Evolutionary conservation across 1,284 basidiomycete genomes (phyloP).

Genomic region (Xerocomus alliaceus): DNA sequence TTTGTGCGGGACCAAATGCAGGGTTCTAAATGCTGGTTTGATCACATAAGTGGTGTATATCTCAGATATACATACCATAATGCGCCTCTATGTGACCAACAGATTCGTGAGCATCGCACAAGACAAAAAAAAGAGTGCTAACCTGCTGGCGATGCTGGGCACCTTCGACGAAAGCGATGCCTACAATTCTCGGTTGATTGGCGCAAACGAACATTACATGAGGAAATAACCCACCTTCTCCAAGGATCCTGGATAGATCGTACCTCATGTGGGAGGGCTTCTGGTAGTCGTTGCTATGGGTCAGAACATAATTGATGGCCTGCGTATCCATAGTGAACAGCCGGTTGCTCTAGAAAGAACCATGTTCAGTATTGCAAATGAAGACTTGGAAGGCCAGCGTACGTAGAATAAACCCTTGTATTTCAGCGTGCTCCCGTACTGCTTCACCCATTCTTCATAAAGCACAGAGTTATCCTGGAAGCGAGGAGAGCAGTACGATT

Average conservation of each 20-base stretch:
- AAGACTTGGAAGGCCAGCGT: background rate
- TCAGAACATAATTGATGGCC: slow-evolving; percentile 49
- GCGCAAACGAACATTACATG: too few species aligned
- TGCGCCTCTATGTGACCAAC: slow-evolving; percentile 25
- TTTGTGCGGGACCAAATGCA: slow-evolving; percentile 62
- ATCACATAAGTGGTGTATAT: background rate
- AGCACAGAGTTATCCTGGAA: slow-evolving; percentile 42
- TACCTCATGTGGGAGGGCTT: slow-evolving; percentile 40
- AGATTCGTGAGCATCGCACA: background rate
- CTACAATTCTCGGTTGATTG: slow-evolving; percentile 5
- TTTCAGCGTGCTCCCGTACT: slow-evolving; percentile 58
- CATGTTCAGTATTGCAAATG: background rate
- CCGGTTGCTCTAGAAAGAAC: slow-evolving; percentile 12
- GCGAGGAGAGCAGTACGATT: background rate
- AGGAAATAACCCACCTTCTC: slow-evolving; percentile 31
- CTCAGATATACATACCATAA: slow-evolving; percentile 25
- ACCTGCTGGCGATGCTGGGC: slow-evolving; percentile 39
- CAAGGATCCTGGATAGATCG: slow-evolving; percentile 34
- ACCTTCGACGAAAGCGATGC: slow-evolving; percentile 33
- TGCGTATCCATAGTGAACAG: slow-evolving; percentile 45
- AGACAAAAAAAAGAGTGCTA: background rate
- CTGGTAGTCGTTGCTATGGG: slow-evolving; percentile 45
- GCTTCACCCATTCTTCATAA: slow-evolving; percentile 55
- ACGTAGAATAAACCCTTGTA: slow-evolving; percentile 1
- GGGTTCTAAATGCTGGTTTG: slow-evolving; percentile 52